A percentile compares a stretch with the other conserved stretches of the same genome.
Conservation (phyloP, 148 eudicot genomes). For the Cornus suecica region DNA sequence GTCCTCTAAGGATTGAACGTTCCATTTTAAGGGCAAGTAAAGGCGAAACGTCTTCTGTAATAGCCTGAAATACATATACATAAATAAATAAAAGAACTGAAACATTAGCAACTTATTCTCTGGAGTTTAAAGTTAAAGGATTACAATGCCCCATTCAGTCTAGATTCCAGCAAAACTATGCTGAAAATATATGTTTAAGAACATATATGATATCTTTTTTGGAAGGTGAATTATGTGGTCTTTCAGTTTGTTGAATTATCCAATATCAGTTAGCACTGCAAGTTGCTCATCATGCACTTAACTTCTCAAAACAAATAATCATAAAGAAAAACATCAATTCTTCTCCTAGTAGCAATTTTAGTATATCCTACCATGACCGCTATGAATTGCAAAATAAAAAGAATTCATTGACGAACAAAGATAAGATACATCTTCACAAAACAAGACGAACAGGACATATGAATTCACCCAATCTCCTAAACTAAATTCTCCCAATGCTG, state of each 20-base stretch:
- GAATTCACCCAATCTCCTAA: too few relatives aligned
- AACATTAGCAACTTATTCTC: not conserved
- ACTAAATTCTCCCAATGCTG: too few relatives aligned
- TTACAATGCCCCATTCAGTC: not conserved
- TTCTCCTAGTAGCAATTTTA: not conserved
- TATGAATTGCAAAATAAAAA: not conserved
- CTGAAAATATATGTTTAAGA: too few relatives aligned
- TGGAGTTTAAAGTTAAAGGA: not conserved
- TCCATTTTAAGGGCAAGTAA: constrained; percentile 40
- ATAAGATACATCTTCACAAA: not conserved
- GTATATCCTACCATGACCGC: not conserved
- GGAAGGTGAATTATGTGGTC: not conserved
- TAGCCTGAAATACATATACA: constrained; percentile 24
- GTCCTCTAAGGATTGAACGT: constrained; percentile 33
- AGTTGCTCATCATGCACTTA: not conserved
- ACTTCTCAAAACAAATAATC: not conserved
- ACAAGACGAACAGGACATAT: not conserved
- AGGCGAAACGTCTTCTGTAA: constrained; percentile 28
- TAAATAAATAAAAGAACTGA: not conserved
- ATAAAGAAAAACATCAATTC: not conserved
- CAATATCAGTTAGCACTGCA: not conserved
- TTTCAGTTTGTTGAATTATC: not conserved
- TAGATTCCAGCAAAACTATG: not conserved
- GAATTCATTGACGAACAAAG: not conserved
- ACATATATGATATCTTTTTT: too few relatives aligned